These are phyloP conservation scores for Scortechinia acanthostroma DNA, from an alignment of 2,329 filamentous ascomycete species.

Conservation along the genomic window DNA sequence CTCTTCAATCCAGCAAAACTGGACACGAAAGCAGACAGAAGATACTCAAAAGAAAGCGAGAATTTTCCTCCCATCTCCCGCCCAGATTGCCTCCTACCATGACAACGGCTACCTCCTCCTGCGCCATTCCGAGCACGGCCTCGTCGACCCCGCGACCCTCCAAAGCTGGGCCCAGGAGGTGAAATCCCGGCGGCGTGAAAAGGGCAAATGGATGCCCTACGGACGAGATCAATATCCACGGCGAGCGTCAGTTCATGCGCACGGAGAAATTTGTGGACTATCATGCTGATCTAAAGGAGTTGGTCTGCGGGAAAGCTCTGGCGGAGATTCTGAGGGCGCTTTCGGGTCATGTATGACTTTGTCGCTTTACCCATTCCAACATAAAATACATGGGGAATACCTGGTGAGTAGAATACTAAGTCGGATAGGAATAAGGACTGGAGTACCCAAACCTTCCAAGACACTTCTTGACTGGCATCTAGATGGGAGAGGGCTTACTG, in stretches of 20 bases:
- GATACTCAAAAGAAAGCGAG: conserved; percentile 8
- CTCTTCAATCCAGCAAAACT: no score
- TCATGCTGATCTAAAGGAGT: conserved; percentile 12
- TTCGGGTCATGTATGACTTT: no score
- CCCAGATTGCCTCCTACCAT: conserved; percentile 13
- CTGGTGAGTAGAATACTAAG: no score
- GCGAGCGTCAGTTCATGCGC: conserved; percentile 19
- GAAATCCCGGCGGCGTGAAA: conserved; percentile 14
- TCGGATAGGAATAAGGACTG: no score
- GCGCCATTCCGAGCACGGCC: conserved; percentile 13
- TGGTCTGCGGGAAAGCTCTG: conserved; percentile 15
- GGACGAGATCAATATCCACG: conserved; percentile 18
- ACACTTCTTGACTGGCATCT: no score
- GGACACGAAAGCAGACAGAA: no score
- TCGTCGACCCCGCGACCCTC: conserved; percentile 12
- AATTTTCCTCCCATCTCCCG: conserved; percentile 10
- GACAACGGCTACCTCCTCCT: conserved; percentile 15
- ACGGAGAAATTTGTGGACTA: conserved; percentile 22
- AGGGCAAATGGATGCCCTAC: conserved; percentile 21
- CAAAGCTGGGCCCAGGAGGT: conserved; percentile 15
- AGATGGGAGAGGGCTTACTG: no score
- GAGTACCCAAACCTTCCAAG: no score
- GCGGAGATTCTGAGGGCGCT: conserved; percentile 15
- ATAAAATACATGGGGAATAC: no score
- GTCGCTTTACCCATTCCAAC: no score